Conservation (phyloP, 208 protist species). For the Naegleria lovaniensis region DNA sequence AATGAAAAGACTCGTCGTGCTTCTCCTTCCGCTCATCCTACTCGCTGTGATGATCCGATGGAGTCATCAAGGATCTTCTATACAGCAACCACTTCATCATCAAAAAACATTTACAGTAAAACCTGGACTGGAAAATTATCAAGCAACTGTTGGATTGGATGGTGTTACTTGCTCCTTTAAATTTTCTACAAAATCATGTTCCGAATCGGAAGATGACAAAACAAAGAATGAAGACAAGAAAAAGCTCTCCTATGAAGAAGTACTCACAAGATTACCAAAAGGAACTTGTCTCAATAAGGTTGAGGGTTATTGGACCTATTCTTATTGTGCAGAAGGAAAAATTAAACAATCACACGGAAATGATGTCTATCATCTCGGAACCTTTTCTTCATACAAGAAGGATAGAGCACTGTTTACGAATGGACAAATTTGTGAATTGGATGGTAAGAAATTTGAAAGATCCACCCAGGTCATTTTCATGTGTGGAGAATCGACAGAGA, state of each 20-base stretch:
- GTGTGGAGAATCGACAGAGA: neutral
- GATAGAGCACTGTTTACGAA: neutral
- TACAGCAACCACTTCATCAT: neutral
- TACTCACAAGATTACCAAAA: neutral
- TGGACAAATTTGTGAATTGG: neutral
- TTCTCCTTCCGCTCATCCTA: neutral
- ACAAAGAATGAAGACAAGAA: neutral
- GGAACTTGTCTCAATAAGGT: neutral
- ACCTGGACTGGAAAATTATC: neutral
- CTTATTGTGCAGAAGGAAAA: neutral
- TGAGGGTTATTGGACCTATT: slow-evolving; percentile 14
- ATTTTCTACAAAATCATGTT: neutral
- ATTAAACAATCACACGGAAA: neutral
- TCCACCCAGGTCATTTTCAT: neutral
- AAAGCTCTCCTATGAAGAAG: neutral
- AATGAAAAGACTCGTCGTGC: neutral
- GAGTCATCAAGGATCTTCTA: neutral
- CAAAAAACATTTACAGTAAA: slow-evolving; percentile 16
- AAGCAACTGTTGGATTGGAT: neutral
- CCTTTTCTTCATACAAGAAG: neutral
- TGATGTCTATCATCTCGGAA: neutral
- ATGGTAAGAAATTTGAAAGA: neutral
- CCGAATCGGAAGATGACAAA: neutral
- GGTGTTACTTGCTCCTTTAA: neutral
- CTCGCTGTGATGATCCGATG: neutral